These are phyloP conservation scores for Suillus subaureus DNA, from an alignment of 768 basidiomycete genomes.

Conservation along the genomic window DNA sequence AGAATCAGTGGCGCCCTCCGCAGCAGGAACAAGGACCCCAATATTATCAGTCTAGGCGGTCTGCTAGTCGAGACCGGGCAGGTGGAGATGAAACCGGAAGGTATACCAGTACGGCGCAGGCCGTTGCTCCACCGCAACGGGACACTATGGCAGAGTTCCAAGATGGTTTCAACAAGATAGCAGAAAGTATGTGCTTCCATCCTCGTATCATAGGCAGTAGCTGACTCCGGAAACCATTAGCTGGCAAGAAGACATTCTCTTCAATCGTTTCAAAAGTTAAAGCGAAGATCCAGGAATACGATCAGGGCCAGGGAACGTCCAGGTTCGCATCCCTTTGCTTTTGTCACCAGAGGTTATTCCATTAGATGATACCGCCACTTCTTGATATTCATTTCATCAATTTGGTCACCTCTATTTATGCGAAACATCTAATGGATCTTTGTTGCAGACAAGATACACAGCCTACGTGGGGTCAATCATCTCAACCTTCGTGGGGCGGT, in stretches of 20 bases:
- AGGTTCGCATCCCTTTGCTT: constrained; percentile 6
- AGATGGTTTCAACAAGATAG: constrained; percentile 74
- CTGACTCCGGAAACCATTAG: constrained; percentile 33
- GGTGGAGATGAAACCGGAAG: constrained; percentile 14
- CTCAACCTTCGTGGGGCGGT: constrained; percentile 14
- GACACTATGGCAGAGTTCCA: constrained; percentile 70
- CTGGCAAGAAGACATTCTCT: constrained; percentile 79
- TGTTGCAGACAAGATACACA: constrained; percentile 3
- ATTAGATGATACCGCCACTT: not conserved
- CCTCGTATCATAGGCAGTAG: not conserved
- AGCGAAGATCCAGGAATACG: constrained; percentile 82
- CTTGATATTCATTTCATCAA: not conserved
- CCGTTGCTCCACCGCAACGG: constrained; percentile 33
- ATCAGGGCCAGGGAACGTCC: constrained; percentile 42
- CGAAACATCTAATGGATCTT: not conserved
- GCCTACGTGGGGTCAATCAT: constrained; percentile 9
- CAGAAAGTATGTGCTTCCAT: constrained; percentile 61
- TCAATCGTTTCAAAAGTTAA: constrained; percentile 75
- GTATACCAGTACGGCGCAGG: constrained; percentile 12
- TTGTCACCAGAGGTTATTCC: not conserved
- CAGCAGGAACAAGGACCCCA: constrained; percentile 21
- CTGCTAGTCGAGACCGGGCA: constrained; percentile 9
- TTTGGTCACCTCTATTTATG: not conserved
- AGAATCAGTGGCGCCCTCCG: constrained; percentile 21
- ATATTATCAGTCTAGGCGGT: constrained; percentile 24